Evolutionary conservation across 2,329 filamentous ascomycete genomes (phyloP).

Genomic region (Sporothrix variecibatus): DNA sequence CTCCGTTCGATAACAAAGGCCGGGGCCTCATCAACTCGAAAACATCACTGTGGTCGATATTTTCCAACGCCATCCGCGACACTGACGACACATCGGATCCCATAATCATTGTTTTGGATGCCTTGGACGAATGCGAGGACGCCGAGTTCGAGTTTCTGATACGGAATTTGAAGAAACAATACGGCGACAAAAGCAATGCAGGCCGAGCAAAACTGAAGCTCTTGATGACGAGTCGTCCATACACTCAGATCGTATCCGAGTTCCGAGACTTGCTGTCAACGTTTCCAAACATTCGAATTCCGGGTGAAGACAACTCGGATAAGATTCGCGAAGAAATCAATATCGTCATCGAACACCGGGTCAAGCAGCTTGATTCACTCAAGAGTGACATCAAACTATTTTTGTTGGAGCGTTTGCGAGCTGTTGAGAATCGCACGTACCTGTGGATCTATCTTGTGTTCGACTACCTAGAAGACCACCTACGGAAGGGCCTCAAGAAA

Average conservation of each 20-base stretch:
- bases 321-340: conserved; percentile 23
- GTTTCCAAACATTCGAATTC: conserved; percentile 24
- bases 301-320: conserved; percentile 24
- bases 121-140: conserved; percentile 40
- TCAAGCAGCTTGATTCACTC: neutral
- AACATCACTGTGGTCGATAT: conserved; percentile 39
- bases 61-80: conserved; percentile 36
- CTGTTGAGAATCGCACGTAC: conserved; percentile 39
- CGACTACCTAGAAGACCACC: neutral
- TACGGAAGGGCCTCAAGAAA: conserved; percentile 23
- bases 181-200: too few species aligned
- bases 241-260: conserved; percentile 21
- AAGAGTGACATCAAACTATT: neutral
- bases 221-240: conserved; percentile 25
- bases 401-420: conserved; percentile 31
- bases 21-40: conserved; percentile 32
- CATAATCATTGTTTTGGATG: conserved; percentile 43
- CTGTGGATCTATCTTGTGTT: conserved; percentile 44
- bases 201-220: neutral
- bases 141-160: conserved; percentile 3
- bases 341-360: conserved; percentile 22
- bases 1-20: conserved; percentile 35
- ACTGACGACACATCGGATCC: conserved; percentile 32
- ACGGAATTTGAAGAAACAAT: neutral
- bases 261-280: conserved; percentile 12